Base-by-base conservation (phyloP, 106 monocot species). In the Phalaenopsis equestris region DNA sequence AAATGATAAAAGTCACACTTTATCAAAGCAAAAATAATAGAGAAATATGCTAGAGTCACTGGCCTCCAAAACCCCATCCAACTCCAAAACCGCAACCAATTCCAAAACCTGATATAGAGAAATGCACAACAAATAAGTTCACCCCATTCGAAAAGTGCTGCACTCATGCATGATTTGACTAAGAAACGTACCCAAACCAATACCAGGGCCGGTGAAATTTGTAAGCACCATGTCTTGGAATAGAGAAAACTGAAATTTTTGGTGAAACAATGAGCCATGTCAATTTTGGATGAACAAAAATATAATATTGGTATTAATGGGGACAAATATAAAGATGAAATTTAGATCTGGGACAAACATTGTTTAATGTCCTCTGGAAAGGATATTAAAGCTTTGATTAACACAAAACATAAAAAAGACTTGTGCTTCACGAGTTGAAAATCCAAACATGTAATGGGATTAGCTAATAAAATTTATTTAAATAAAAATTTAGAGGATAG, bases 41-140 rank as follows among this genome's bases (percentile, higher is more conserved):
- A 42, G 43, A 42, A 6, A 52, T 15, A 45, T 19, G 74, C 5
- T 48, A 6, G 57, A 80, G 47, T 38, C 11, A 81, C 80, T 42
- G 21, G 89, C 95, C 95, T 86, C 92, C 95, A 80, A 95, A 95
- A 0, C 95, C 95, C 92, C 92, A 92, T 75, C 92, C 95, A 65
- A 92, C 81, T 82, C 92, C 95, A 82, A 92, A 95, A 37, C 95
- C 92, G 58, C 92, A 92, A 17, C 95, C 90, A 67, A 87, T 52
- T 24, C 95, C 92, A 80, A 92, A 95, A 52, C 92, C 92, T 92
- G 84, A 37, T 77, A 49, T 48, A 52, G 41, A 67, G 8, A 24
- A 43, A 48, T 5, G 5, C 21, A n/a, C 61, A 61, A 61, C 21
- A 17, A 4, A 68, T 38, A 9, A 76, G 49, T 76, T 76, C 48